A percentile compares a stretch with the other conserved stretches of the same genome.
phyloP scores from a whole-genome alignment of 2,329 filamentous ascomycete species.

The Xylaria sp. region DNA sequence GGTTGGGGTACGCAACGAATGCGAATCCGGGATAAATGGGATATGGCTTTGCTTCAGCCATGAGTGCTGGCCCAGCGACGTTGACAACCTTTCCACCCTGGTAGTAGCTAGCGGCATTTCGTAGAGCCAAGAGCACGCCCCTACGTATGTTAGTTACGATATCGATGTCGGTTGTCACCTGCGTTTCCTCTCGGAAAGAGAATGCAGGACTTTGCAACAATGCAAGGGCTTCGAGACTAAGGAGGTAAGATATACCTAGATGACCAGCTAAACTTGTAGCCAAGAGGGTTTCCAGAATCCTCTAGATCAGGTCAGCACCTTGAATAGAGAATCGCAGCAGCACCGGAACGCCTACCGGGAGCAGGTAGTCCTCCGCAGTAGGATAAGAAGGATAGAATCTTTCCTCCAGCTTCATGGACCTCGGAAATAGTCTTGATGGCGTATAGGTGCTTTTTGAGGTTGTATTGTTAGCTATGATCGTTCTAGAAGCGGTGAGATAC shows the following conservation, averaged over 20 bases:
- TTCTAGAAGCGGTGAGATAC: not conserved
- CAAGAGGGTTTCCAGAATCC: conserved; percentile 44
- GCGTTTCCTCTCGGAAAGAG: not conserved
- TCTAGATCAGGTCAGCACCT: conserved; percentile 6
- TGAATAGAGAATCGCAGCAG: not conserved
- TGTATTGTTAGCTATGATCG: conserved; percentile 3
- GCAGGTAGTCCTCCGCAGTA: conserved; percentile 62
- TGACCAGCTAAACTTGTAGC: conserved; percentile 85
- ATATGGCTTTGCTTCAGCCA: conserved; percentile 88
- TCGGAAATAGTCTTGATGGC: conserved; percentile 87
- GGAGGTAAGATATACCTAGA: conserved; percentile 10
- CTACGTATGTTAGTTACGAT: conserved; percentile 48
- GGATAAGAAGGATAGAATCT: conserved; percentile 79
- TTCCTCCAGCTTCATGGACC: conserved; percentile 87
- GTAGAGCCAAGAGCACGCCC: conserved; percentile 84
- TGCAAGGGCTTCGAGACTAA: not conserved
- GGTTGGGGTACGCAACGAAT: conserved; percentile 92
- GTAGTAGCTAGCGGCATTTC: conserved; percentile 85
- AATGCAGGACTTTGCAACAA: too few species aligned
- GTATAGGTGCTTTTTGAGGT: conserved; percentile 43
- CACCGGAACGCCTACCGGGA: conserved; percentile 26
- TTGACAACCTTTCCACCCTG: conserved; percentile 77
- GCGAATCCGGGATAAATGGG: conserved; percentile 81
- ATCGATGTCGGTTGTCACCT: conserved; percentile 58
- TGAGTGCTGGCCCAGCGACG: conserved; percentile 68